Evolutionary conservation across 805 yeast species (phyloP).

Genomic region (Cyberlindnera saturnus): DNA sequence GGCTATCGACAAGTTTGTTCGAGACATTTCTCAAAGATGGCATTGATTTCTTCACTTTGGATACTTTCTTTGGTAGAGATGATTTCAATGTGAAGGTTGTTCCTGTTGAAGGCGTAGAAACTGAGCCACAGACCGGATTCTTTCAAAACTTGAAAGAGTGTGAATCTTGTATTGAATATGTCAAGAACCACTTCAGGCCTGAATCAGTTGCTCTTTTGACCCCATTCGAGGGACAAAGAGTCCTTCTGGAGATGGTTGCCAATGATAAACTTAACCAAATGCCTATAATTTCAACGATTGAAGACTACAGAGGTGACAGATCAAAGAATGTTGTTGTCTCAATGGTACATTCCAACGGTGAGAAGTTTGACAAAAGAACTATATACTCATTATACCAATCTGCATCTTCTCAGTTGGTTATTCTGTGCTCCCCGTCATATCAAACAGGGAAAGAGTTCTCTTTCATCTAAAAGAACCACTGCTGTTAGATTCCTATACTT

Average conservation of each 20-base stretch:
- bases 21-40: slow-evolving; percentile 20
- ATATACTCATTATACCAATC: not conserved
- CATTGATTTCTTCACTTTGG: slow-evolving; percentile 3
- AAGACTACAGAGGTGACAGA: slow-evolving; percentile 4
- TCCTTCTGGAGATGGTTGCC: slow-evolving; percentile 36
- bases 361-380: not conserved
- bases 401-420: not conserved
- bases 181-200: slow-evolving; percentile 36
- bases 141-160: slow-evolving; percentile 41
- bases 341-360: slow-evolving; percentile 1
- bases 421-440: slow-evolving; percentile 1
- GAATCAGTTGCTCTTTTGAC: slow-evolving; percentile 42
- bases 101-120: slow-evolving; percentile 28
- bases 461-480: not conserved
- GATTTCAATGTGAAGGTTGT: slow-evolving; percentile 24
- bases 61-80: not conserved
- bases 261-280: slow-evolving; percentile 6
- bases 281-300: slow-evolving; percentile 3
- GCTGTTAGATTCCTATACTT: too few species aligned
- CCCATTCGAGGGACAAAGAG: slow-evolving; percentile 33
- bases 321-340: slow-evolving; percentile 3
- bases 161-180: slow-evolving; percentile 38
- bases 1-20: slow-evolving; percentile 22
- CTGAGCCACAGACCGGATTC: slow-evolving; percentile 20
- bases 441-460: not conserved